Evolutionary conservation across 2,329 filamentous ascomycete species (phyloP), one percentile per base, ranked within the genome.

Genomic region (Colletotrichum acutatum): DNA sequence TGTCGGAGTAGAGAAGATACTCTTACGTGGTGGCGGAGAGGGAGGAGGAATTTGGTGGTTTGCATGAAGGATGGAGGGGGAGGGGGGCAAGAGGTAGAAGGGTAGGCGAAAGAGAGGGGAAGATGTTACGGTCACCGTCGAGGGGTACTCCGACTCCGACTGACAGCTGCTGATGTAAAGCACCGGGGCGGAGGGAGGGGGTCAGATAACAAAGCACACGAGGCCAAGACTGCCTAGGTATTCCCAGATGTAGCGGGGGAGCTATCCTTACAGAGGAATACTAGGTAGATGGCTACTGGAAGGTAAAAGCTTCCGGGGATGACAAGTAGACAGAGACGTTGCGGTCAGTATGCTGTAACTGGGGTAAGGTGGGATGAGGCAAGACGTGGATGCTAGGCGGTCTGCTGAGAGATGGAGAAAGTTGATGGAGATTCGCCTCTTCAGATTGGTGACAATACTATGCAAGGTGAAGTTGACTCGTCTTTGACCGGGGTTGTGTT

Each of bases 51-150:
- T 68, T 30, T 61, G 46, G 57, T 26, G 42, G 64, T 30, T 58
- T 73, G 71, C 74, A 75, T 75, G 63, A 65, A 65, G 57, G 46
- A 42, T 12, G 56, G n/a, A 58, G 26, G 30, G 59, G 30, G 28
- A 24, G 26, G 71, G n/a, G 46, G 26, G 3, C 37, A 62, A 22
- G 49, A 14, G 9, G 19, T 26, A 56, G 32, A 28, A 5, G 49
- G 24, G 26, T 11, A n/a, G 53, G 37, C 22, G 34, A 32, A 24
- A 26, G 30, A 46, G 34, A 63, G 42, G n/a, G 34, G 57, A 34
- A 26, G 26, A 37, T 5, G 22, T 22, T 49, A 49, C 53, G 53
- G 53, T 28, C 11, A 28, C 26, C 53, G 59, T 46, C 59, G 59
- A 64, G 61, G 61, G 61, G 61, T 64, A 56, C 52, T 54, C 30